A percentile compares a stretch with the other conserved stretches of the same genome.
Conservation (phyloP, 2,329 filamentous ascomycete species). For the Hortaea werneckii region DNA sequence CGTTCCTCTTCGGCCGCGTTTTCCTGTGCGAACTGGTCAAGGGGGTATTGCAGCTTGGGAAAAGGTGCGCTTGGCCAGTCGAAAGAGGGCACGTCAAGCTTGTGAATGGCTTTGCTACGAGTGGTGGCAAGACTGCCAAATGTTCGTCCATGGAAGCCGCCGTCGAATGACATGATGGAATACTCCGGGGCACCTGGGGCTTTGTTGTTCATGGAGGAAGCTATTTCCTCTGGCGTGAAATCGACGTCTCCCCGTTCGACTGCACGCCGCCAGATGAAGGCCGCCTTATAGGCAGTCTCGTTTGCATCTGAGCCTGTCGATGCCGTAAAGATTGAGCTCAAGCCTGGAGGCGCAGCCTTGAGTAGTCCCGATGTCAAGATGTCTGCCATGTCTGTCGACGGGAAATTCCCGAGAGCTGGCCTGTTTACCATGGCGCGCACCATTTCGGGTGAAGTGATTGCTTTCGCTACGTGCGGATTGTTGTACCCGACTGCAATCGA, state of each 20-base stretch:
- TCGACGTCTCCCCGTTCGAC: slow-evolving; percentile 69
- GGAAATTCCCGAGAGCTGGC: slow-evolving; percentile 84
- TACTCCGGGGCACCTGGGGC: slow-evolving; percentile 66
- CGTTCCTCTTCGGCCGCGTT: slow-evolving; percentile 71
- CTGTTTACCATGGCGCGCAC: slow-evolving; percentile 72
- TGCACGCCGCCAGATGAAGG: slow-evolving; percentile 85
- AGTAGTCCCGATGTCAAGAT: slow-evolving; percentile 73
- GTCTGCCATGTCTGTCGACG: slow-evolving; percentile 70
- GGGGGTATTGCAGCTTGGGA: slow-evolving; percentile 75
- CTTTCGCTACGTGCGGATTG: slow-evolving; percentile 63
- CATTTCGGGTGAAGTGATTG: slow-evolving; percentile 70
- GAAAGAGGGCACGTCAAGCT: slow-evolving; percentile 87
- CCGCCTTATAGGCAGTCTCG: slow-evolving; percentile 89
- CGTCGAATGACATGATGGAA: slow-evolving; percentile 81
- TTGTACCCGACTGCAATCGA: slow-evolving; percentile 91
- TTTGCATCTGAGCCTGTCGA: slow-evolving; percentile 87
- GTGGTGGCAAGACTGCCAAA: slow-evolving; percentile 83
- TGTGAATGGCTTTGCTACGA: slow-evolving; percentile 87
- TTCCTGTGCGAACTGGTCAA: slow-evolving; percentile 67
- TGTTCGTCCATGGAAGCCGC: slow-evolving; percentile 80
- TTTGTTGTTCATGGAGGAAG: slow-evolving; percentile 69
- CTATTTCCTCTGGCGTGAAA: slow-evolving; percentile 68
- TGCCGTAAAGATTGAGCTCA: slow-evolving; percentile 83
- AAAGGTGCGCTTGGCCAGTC: slow-evolving; percentile 91
- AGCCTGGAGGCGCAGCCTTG: slow-evolving; percentile 68